A percentile compares a stretch with the other conserved stretches of the same genome.
Evolutionary conservation across 495 filamentous ascomycete species (phyloP).

Genomic region (Bacidia rubella): DNA sequence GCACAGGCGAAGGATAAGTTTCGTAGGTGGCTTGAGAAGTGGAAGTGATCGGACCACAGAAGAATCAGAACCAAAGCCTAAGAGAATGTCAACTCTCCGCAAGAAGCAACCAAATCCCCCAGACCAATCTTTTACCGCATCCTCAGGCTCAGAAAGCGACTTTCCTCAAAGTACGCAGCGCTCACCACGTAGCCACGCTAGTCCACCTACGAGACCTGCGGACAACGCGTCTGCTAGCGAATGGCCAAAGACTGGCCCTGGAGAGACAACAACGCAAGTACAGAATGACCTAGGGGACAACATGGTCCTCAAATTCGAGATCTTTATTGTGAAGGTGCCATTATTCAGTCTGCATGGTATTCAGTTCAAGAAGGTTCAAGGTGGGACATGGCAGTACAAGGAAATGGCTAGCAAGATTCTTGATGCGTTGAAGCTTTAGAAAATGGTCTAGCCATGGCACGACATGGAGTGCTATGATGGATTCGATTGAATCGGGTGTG

Average conservation of each 20-base stretch:
- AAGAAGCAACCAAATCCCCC: constrained; percentile 29
- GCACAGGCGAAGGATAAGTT: constrained; percentile 70
- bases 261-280: constrained; percentile 74
- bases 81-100: constrained; percentile 26
- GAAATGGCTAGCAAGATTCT: constrained; percentile 94
- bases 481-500: not conserved
- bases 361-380: constrained; percentile 94
- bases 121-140: constrained; percentile 68
- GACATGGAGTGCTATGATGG: not conserved
- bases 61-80: constrained; percentile 29
- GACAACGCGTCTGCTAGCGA: not conserved
- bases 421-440: constrained; percentile 66
- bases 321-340: constrained; percentile 95
- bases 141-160: constrained; percentile 55
- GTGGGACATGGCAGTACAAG: constrained; percentile 96
- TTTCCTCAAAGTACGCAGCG: constrained; percentile 9
- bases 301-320: constrained; percentile 81
- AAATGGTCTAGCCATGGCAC: not conserved
- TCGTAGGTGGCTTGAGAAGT: constrained; percentile 50
- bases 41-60: constrained; percentile 45
- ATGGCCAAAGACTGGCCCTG: constrained; percentile 31
- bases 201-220: not conserved
- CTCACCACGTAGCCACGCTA: constrained; percentile 27
- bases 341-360: constrained; percentile 87
- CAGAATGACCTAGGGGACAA: constrained; percentile 72